Base-by-base conservation (phyloP, 139 green algal species). In the Chlamydomonas schloesseri region DNA sequence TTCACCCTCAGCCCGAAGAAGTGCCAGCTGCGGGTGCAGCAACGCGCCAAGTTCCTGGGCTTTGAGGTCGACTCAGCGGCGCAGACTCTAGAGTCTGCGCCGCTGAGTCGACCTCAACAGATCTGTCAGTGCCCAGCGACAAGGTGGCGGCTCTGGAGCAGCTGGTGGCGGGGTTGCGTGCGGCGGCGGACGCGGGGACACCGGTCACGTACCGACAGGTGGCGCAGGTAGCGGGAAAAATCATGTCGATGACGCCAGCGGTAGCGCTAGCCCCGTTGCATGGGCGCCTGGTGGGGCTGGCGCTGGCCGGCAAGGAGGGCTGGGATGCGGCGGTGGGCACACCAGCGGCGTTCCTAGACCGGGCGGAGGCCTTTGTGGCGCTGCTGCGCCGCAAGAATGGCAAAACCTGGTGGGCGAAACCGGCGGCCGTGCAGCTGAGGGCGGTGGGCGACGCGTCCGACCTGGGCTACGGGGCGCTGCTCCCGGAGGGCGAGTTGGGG, bases 391-490 rank as follows among this genome's bases (percentile, higher is more conserved):
- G 4, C 10, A 46, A 36, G n/a, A 83, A 83, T 34, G 58, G 75
- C 2, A 26, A 21, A 11, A 50, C 31, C 29, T 69, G n/a, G 13
- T 86, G 79, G 79, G 42, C 13, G 20, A 68, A 50, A 9, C 26
- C 47, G 2, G 5, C 58, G 9, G 65, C 65, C 0, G 6, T 67
- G 21, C 46, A 33, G 34, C 28, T 83, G 34, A 0, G 21, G 5
- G 10, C 76, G 15, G 65, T 33, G 13, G 79, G 79, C 18, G 79
- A 86, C 34, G 79, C 79, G 6, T 86, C 79, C 2, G 79, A 86
- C 23, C 15, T 23, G 4, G 79, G 47, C 0, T 78, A 68, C 24
- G 42, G 31, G 4, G 79, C 31, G 0, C 55, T 69, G 20, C 47
- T 86, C 26, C 79, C 79, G 8, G 42, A 29, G 0, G 37, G 6